phyloP scores from a whole-genome alignment of 163 green algal genomes.

The Chlorella variabilis region DNA sequence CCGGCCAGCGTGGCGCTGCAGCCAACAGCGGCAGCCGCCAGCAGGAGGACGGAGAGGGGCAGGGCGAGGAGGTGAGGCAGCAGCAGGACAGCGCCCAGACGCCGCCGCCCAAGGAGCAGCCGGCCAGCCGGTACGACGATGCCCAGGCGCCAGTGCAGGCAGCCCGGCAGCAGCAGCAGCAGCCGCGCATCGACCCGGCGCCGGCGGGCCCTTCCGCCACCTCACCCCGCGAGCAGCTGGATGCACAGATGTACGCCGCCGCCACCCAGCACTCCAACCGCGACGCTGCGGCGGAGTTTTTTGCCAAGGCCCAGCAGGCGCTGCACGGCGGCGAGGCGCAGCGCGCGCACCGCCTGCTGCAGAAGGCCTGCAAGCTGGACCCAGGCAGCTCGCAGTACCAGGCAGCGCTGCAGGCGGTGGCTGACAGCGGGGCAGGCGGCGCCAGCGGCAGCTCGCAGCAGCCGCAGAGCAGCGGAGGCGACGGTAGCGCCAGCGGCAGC shows the following conservation, averaged over 20 bases:
- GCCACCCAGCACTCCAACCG: slow-evolving; percentile 31
- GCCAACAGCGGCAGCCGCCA: not conserved
- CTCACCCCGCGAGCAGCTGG: not conserved
- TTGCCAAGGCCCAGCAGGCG: not conserved
- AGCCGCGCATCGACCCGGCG: not conserved
- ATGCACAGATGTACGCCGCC: slow-evolving; percentile 28
- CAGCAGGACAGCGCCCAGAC: not conserved
- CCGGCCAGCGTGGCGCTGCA: not conserved
- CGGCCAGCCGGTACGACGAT: not conserved
- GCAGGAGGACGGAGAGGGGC: no score
- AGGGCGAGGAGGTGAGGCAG: no score
- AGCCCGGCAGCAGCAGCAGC: not conserved
- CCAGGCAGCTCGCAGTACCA: not conserved
- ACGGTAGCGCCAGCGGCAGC: not conserved
- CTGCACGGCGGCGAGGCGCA: not conserved
- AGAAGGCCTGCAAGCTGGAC: slow-evolving; percentile 41
- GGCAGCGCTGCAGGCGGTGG: not conserved
- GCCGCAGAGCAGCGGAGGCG: not conserved
- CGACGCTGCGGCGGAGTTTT: slow-evolving; percentile 25
- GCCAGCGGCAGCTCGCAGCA: not conserved
- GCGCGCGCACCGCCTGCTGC: slow-evolving; percentile 24
- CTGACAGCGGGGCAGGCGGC: not conserved
- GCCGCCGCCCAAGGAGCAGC: not conserved
- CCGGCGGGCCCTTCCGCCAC: not conserved
- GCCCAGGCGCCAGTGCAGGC: not conserved